Conservation (phyloP, 805 yeast species). For the Saturnispora saitoi region DNA sequence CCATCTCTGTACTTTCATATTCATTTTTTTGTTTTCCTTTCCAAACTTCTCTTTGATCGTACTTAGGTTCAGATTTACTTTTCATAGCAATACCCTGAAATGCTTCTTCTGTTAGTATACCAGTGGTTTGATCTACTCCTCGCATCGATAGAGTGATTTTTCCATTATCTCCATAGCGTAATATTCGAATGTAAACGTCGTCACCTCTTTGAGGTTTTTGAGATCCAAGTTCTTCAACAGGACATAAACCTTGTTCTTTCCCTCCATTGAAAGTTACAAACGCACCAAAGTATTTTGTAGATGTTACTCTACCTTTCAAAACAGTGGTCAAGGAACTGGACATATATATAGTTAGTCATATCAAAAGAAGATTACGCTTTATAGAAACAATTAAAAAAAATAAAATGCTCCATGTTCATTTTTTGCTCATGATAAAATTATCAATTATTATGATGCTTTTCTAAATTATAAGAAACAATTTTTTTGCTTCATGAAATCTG, state of each 20-base stretch:
- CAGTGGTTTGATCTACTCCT: conserved; percentile 63
- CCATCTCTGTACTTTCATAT: background rate
- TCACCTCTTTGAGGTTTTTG: conserved; percentile 43
- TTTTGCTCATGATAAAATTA: background rate
- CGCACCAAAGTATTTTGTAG: conserved; percentile 66
- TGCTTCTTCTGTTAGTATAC: conserved; percentile 24
- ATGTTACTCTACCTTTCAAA: conserved; percentile 53
- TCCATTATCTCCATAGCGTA: conserved; percentile 32
- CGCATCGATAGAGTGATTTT: conserved; percentile 59
- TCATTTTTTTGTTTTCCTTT: background rate
- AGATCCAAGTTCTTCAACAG: conserved; percentile 55
- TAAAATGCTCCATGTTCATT: background rate
- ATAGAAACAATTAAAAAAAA: background rate
- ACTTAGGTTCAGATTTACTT: background rate
- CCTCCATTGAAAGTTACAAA: conserved; percentile 46
- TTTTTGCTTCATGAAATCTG: conserved; percentile 6
- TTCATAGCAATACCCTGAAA: background rate
- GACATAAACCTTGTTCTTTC: conserved; percentile 59
- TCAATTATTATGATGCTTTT: background rate
- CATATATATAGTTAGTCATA: background rate
- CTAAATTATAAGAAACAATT: background rate
- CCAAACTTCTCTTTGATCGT: background rate
- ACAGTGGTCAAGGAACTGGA: conserved; percentile 20
- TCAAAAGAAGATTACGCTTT: background rate
- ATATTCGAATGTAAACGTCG: conserved; percentile 55